Evolutionary conservation across 2,329 filamentous ascomycete genomes (phyloP).

Genomic region (Helotiales sp.): DNA sequence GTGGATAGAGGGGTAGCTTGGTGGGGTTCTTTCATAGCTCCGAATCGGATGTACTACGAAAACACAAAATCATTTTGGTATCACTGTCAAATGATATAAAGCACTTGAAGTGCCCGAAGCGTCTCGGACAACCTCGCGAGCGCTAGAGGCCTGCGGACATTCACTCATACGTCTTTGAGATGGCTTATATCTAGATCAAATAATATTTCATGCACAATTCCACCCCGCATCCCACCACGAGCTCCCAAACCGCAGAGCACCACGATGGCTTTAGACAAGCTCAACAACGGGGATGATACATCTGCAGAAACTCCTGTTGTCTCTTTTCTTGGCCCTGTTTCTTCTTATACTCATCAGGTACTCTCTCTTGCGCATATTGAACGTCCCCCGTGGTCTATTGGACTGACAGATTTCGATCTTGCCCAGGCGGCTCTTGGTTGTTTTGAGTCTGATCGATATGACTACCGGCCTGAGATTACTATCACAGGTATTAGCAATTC

Average conservation of each 20-base stretch:
- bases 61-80: neutral
- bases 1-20: neutral
- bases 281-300: neutral
- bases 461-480: constrained; percentile 43
- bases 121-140: neutral
- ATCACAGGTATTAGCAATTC: constrained; percentile 38
- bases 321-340: constrained; percentile 62
- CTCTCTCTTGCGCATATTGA: constrained; percentile 18
- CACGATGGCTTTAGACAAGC: constrained; percentile 6
- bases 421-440: constrained; percentile 53
- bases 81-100: neutral
- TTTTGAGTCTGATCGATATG: constrained; percentile 41
- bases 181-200: neutral
- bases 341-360: constrained; percentile 72
- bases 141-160: neutral
- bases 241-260: neutral
- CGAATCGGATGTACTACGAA: neutral
- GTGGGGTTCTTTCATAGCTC: neutral
- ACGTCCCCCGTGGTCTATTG: constrained; percentile 23
- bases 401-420: constrained; percentile 31
- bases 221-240: neutral
- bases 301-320: constrained; percentile 35
- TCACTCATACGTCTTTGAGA: neutral
- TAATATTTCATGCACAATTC: neutral
- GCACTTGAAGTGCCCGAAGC: neutral